Evolutionary conservation across 208 protist species (phyloP).

Genomic region (Leishmania tropica): DNA sequence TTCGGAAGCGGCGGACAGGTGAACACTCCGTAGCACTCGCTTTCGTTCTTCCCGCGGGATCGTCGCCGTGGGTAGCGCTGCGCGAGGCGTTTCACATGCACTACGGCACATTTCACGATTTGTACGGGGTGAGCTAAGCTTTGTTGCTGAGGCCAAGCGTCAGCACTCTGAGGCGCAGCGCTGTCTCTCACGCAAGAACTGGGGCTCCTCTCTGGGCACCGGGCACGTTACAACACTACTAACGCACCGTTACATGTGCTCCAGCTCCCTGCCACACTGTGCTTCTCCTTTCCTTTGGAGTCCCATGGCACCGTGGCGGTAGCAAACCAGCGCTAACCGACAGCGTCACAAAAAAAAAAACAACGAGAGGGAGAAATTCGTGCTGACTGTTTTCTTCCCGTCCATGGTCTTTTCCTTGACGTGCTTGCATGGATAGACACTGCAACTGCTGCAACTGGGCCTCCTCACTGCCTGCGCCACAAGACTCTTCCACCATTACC

Average conservation of each 20-base stretch:
- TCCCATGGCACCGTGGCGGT: not conserved
- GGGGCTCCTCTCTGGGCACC: not conserved
- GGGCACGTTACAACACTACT: not conserved
- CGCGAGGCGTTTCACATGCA: conserved; percentile 69
- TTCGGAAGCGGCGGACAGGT: conserved; percentile 8
- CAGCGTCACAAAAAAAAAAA: not conserved
- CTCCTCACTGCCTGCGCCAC: not conserved
- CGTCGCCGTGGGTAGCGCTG: conserved; percentile 66
- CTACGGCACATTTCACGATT: conserved; percentile 67
- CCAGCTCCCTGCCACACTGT: not conserved
- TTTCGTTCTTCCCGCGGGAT: conserved; percentile 47
- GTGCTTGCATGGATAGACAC: not conserved
- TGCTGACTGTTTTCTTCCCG: not conserved
- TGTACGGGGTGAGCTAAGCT: conserved; percentile 41
- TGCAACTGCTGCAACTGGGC: not conserved
- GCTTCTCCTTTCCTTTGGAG: not conserved
- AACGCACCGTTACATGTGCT: not conserved
- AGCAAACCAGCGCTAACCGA: not conserved
- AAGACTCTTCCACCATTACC: not conserved
- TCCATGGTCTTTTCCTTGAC: not conserved
- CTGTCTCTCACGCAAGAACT: not conserved
- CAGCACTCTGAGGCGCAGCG: not conserved
- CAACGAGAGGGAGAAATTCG: not conserved
- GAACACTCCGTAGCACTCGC: conserved; percentile 56
- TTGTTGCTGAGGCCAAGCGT: not conserved